A percentile compares a stretch with the other conserved stretches of the same genome.
These are phyloP conservation scores for Pseudonitzschia multiseries DNA, from an alignment of 108 stramenopile species.

Conservation along the genomic window DNA sequence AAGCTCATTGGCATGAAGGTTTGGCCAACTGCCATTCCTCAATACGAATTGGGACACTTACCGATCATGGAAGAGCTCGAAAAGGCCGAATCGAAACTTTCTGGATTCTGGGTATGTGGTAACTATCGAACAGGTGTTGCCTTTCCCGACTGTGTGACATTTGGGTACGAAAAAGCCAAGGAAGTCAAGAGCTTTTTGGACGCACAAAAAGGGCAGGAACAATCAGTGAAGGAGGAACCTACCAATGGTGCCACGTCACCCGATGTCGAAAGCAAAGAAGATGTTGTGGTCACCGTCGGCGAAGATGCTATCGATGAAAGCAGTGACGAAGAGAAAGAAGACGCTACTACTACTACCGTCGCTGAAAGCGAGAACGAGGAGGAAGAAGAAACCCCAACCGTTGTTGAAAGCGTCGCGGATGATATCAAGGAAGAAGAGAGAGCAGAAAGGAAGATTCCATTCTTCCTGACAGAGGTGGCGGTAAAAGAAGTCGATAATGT, in stretches of 20 bases:
- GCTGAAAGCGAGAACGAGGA: not conserved
- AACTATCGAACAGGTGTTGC: constrained; percentile 95
- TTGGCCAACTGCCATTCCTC: constrained; percentile 91
- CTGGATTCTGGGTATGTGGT: constrained; percentile 88
- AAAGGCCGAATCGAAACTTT: constrained; percentile 30
- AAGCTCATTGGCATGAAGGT: constrained; percentile 85
- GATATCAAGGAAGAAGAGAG: constrained; percentile 13
- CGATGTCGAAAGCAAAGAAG: not conserved
- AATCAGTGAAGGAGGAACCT: not conserved
- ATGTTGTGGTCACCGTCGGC: not conserved
- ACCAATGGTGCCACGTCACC: too few species aligned
- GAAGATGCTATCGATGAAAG: not conserved
- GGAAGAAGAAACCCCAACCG: not conserved
- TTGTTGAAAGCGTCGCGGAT: not conserved
- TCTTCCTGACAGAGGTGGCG: constrained; percentile 18
- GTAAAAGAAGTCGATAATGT: not conserved
- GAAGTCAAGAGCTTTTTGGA: constrained; percentile 63
- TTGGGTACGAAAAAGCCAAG: constrained; percentile 89
- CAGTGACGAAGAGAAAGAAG: not conserved
- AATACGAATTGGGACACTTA: constrained; percentile 68
- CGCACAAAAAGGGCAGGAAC: not conserved
- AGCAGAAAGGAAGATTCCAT: constrained; percentile 11
- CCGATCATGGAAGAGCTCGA: constrained; percentile 29
- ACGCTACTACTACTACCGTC: not conserved
- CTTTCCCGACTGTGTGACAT: constrained; percentile 94